phyloP scores from a whole-genome alignment of 2,329 filamentous ascomycete genomes.

The Aspergillus flavus region DNA sequence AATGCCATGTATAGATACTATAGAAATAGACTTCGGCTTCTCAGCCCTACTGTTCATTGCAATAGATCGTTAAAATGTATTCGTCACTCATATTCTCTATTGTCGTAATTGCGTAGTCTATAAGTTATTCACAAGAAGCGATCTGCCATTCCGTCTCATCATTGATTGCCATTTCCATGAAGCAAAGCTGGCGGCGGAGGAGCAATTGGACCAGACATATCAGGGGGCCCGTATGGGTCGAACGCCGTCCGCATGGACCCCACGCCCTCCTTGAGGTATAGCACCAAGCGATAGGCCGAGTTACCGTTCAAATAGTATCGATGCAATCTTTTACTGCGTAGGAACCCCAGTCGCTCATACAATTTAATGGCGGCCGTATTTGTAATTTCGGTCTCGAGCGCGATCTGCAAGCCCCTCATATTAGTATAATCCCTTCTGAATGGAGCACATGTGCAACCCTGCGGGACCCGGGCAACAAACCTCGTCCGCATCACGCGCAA shows the following conservation, averaged over 20 bases:
- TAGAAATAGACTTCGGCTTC: neutral
- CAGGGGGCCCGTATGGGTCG: conserved; percentile 34
- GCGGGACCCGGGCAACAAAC: conserved; percentile 36
- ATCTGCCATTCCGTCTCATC: neutral
- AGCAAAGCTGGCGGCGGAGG: conserved; percentile 21
- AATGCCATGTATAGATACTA: neutral
- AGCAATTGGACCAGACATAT: conserved; percentile 16
- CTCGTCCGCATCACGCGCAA: conserved; percentile 80
- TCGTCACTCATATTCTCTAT: conserved; percentile 16
- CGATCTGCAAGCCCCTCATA: conserved; percentile 57
- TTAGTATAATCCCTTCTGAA: neutral
- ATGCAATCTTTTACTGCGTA: conserved; percentile 89
- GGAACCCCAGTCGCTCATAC: conserved; percentile 89
- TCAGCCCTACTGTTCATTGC: neutral
- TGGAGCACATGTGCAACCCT: neutral
- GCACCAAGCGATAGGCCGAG: conserved; percentile 84
- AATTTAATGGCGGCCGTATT: conserved; percentile 88
- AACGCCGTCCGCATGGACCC: conserved; percentile 44
- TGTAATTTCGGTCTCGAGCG: conserved; percentile 92
- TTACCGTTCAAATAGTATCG: conserved; percentile 97
- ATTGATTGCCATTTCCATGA: conserved; percentile 27
- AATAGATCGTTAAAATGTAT: neutral
- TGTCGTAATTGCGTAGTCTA: conserved; percentile 6
- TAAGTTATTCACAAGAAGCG: conserved; percentile 2
- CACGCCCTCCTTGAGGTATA: conserved; percentile 71